phyloP scores from a whole-genome alignment of 2,329 filamentous ascomycete species.

The Tympanopsis confertula region DNA sequence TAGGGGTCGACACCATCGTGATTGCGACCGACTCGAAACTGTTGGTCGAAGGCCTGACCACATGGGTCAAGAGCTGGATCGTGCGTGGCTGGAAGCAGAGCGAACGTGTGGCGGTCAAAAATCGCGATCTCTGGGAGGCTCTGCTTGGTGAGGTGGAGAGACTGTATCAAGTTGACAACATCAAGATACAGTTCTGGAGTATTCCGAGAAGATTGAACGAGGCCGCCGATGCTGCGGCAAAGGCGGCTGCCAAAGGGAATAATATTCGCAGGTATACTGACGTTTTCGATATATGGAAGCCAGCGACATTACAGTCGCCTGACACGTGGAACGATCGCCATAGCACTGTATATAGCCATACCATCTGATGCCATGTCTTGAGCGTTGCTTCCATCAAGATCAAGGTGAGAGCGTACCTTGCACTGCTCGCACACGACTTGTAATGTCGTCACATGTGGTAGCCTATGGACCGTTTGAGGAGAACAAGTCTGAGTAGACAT shows the following conservation, averaged over 20 bases:
- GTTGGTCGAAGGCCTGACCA: slow-evolving; percentile 30
- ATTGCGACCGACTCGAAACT: slow-evolving; percentile 43
- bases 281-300: no score
- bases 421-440: no score
- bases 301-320: no score
- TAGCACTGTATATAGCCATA: no score
- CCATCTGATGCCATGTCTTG: no score
- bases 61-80: slow-evolving; percentile 29
- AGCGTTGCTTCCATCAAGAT: no score
- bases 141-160: slow-evolving; percentile 28
- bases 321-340: no score
- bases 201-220: slow-evolving; percentile 1
- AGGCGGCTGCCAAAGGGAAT: slow-evolving; percentile 6
- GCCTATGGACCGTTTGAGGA: no score
- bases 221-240: slow-evolving; percentile 16
- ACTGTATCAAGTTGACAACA: slow-evolving; percentile 4
- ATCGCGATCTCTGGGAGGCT: slow-evolving; percentile 38
- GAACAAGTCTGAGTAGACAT: no score
- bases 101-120: slow-evolving; percentile 24
- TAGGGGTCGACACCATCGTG: slow-evolving; percentile 27
- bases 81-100: slow-evolving; percentile 28
- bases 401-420: no score
- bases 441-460: no score
- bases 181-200: background rate
- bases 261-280: no score